Base-by-base conservation (phyloP, 768 basidiomycete species). In the Trametes cinnabarina region DNA sequence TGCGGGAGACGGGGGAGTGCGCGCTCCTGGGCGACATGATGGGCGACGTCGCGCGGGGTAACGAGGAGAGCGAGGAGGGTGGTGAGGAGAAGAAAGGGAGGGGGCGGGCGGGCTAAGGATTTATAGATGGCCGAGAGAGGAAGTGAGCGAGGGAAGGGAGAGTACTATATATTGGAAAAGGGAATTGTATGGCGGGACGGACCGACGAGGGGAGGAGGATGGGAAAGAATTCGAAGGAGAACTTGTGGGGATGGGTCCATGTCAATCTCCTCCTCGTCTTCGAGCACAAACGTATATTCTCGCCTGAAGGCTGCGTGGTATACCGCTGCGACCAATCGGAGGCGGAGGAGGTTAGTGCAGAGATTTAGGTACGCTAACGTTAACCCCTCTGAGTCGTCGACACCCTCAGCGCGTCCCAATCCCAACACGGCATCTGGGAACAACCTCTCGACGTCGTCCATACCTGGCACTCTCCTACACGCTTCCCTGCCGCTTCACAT, bases 21-120 rank as follows among this genome's bases (percentile, higher is more conserved):
- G 65, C 51, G 55, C 61, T 58, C 61, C 65, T 55, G 52, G 86
- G 85, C 39, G 87, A 84, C 87, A 89, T 89, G 69, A 58, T 59
- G 61, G 65, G 51, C 47, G 57, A 32, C 60, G 62, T 58, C 61
- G 61, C 67, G 67, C 61, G 61, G 55, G 53, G 61, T 62, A 63
- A 66, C 60, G 62, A 66, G 64, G 63, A 63, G 58, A 59, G 61
- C 60, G 34, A 17, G 23, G 40, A 37, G 40, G 23, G 69, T 68
- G 69, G 67, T 65, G 65, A 35, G 66, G 55, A 67, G 55, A 64
- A 61, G 63, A 65, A 35, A 47, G 56, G 28, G 59, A 43, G 55
- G 57, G 35, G 15, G 37, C 9, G 37, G 53, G 48, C 49, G 61
- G 41, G 46, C 50, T 44, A 46, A 37, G 56, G 41, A 34, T 60